Evolutionary conservation across 345 rosid genomes (phyloP).

Genomic region (Populus alba): DNA sequence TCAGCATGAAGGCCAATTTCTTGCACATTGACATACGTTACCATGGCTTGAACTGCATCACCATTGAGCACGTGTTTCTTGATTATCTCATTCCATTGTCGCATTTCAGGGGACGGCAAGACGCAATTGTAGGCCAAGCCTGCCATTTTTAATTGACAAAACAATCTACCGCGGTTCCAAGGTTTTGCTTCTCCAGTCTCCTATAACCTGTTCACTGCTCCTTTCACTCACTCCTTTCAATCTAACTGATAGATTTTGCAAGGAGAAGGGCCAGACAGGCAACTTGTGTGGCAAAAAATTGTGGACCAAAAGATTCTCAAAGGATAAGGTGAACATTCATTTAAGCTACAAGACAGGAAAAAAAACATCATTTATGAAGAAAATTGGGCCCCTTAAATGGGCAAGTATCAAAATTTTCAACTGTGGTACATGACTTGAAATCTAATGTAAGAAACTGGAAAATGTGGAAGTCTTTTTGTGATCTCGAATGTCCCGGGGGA

Average conservation of each 20-base stretch:
- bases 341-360: not conserved
- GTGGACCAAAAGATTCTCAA: not conserved
- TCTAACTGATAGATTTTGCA: not conserved
- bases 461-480: not conserved
- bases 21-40: slow-evolving; percentile 9
- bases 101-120: not conserved
- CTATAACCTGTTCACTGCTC: not conserved
- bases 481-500: not conserved
- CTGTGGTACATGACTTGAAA: not conserved
- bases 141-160: not conserved
- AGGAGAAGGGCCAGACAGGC: not conserved
- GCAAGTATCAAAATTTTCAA: not conserved
- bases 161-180: not conserved
- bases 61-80: slow-evolving; percentile 9
- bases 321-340: not conserved
- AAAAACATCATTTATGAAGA: not conserved
- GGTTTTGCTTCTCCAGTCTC: not conserved
- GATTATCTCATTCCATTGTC: slow-evolving; percentile 12
- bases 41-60: slow-evolving; percentile 2
- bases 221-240: not conserved
- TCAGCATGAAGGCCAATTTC: slow-evolving; percentile 6
- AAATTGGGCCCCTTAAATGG: not conserved
- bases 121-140: not conserved
- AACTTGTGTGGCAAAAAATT: not conserved
- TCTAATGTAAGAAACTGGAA: not conserved